A percentile compares a stretch with the other conserved stretches of the same genome.
Evolutionary conservation across 768 basidiomycete genomes (phyloP).

Genomic region (Vararia minispora): DNA sequence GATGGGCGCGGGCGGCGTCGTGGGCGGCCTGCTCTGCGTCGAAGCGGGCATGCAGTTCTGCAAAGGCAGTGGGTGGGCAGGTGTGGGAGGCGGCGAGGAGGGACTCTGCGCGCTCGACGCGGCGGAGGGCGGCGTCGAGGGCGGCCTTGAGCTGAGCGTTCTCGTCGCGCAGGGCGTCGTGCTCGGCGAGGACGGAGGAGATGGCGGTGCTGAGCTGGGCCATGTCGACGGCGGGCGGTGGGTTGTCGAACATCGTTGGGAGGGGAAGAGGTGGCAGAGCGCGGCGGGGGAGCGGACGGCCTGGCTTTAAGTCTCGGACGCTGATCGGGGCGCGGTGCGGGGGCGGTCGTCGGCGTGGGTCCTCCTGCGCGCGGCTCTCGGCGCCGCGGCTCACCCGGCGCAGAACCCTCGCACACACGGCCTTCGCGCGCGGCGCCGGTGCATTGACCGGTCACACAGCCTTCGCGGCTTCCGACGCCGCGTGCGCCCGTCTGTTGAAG

Average conservation of each 20-base stretch:
- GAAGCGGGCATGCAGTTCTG: slow-evolving; percentile 11
- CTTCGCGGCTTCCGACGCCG: no score
- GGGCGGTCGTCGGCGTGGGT: no score
- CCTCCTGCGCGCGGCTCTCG: no score
- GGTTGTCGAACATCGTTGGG: slow-evolving; percentile 1
- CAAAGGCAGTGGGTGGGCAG: slow-evolving; percentile 4
- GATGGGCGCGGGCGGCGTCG: slow-evolving; percentile 10
- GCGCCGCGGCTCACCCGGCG: no score
- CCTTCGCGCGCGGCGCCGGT: no score
- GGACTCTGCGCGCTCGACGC: slow-evolving; percentile 12
- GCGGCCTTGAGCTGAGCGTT: slow-evolving; percentile 12
- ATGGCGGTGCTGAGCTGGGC: slow-evolving; percentile 14
- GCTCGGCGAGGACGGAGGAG: slow-evolving; percentile 14
- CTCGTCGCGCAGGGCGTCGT: no score
- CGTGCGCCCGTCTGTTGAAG: no score
- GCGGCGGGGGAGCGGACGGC: slow-evolving; percentile 13
- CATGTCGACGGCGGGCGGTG: slow-evolving; percentile 6
- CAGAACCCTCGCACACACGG: no score
- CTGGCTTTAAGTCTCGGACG: no score
- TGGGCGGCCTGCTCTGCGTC: slow-evolving; percentile 12
- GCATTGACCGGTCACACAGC: no score
- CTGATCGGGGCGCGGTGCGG: no score
- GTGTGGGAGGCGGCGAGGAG: slow-evolving; percentile 8
- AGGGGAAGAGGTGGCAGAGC: slow-evolving; percentile 2
- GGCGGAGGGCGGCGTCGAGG: slow-evolving; percentile 7